A percentile compares a stretch with the other conserved stretches of the same genome.
phyloP scores from a whole-genome alignment of 441 rosid species.

The Rhodomyrtus psidioides region DNA sequence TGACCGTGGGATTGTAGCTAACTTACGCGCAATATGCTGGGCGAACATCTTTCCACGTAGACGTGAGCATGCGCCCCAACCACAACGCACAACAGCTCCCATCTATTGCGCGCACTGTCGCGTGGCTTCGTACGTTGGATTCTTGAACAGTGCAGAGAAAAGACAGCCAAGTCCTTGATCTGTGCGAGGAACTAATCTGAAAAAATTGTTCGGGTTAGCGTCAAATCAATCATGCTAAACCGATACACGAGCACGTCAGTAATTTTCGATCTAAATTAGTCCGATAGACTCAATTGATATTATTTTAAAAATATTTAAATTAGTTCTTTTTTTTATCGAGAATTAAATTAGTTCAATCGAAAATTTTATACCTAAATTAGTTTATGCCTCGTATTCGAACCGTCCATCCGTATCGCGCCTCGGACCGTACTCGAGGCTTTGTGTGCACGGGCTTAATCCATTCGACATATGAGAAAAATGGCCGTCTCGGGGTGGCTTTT shows the following conservation, averaged over 20 bases:
- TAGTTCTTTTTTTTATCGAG: too few species aligned
- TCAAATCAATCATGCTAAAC: too few species aligned
- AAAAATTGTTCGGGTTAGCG: too few species aligned
- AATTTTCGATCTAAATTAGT: too few species aligned
- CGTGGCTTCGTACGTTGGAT: background rate
- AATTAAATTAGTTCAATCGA: too few species aligned
- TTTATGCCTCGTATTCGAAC: background rate
- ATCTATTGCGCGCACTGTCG: background rate
- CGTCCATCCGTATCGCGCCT: background rate
- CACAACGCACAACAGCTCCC: background rate
- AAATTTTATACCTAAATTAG: too few species aligned
- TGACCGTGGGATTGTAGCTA: background rate
- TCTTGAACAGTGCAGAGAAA: background rate
- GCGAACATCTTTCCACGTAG: background rate
- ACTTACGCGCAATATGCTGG: too few species aligned
- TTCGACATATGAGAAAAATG: too few species aligned
- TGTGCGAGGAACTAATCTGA: background rate
- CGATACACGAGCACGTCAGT: too few species aligned
- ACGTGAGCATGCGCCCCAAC: background rate
- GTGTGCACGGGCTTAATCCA: background rate
- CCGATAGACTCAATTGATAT: too few species aligned
- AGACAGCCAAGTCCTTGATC: background rate
- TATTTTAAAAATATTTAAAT: too few species aligned
- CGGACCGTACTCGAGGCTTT: background rate
- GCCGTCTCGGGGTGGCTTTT: fast-evolving